phyloP scores from a whole-genome alignment of 257 asterid species.

The Fraxinus excelsior region DNA sequence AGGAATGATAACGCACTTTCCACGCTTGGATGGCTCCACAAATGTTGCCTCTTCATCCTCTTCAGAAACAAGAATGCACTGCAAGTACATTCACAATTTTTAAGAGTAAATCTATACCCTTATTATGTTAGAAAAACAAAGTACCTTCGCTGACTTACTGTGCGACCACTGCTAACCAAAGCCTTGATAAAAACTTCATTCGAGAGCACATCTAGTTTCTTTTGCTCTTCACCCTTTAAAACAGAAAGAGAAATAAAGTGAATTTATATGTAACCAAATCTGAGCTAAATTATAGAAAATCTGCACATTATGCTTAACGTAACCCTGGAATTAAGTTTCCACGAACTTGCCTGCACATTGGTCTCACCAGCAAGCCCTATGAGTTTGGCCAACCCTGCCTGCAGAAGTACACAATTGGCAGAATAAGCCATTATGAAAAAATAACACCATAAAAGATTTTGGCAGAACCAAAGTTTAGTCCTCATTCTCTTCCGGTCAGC shows the following conservation, averaged over 20 bases:
- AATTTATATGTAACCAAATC: conserved; percentile 3
- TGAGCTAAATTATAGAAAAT: background rate
- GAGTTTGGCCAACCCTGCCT: conserved; percentile 98
- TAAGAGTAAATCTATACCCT: background rate
- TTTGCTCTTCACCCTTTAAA: conserved; percentile 90
- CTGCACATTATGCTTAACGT: background rate
- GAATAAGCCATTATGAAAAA: conserved; percentile 11
- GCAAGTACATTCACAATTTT: conserved; percentile 32
- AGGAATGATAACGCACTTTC: conserved; percentile 56
- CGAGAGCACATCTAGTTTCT: conserved; percentile 92
- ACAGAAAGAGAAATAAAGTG: conserved; percentile 8
- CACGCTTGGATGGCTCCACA: conserved; percentile 75
- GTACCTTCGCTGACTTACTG: conserved; percentile 49
- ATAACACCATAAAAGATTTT: background rate
- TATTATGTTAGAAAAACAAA: background rate
- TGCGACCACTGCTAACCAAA: conserved; percentile 89
- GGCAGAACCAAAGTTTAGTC: background rate
- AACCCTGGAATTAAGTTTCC: background rate
- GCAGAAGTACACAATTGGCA: conserved; percentile 27
- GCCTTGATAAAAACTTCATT: conserved; percentile 94
- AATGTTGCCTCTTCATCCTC: conserved; percentile 93
- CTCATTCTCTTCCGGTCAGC: background rate
- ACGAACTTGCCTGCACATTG: conserved; percentile 79
- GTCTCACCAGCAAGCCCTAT: conserved; percentile 98
- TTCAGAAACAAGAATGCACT: conserved; percentile 96